These are phyloP conservation scores for Trichoderma sp. DNA, from an alignment of 2,329 filamentous ascomycete genomes.

Conservation along the genomic window DNA sequence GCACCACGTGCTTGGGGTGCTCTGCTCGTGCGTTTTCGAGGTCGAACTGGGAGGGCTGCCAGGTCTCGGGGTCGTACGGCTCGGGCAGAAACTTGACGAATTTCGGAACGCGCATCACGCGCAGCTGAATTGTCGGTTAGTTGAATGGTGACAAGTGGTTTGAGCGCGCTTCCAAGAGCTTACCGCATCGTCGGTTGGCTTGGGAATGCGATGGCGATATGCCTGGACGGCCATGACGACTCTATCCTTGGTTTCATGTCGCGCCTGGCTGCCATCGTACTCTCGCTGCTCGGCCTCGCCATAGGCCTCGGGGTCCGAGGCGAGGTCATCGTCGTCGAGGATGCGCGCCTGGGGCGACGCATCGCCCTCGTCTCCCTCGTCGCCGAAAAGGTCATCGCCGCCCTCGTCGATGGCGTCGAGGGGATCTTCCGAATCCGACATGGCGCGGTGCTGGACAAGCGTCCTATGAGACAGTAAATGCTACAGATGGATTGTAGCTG, in stretches of 20 bases:
- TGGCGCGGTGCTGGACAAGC: slow-evolving; percentile 41
- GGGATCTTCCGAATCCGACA: slow-evolving; percentile 61
- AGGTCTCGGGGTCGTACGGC: slow-evolving; percentile 66
- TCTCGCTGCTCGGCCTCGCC: slow-evolving; percentile 47
- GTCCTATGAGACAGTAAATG: too few species aligned
- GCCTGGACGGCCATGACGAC: slow-evolving; percentile 66
- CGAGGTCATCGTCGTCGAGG: slow-evolving; percentile 63
- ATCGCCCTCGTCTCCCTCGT: slow-evolving; percentile 60
- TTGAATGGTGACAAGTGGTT: neutral
- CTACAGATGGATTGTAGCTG: too few species aligned
- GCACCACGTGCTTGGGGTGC: slow-evolving; percentile 65
- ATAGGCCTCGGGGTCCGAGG: slow-evolving; percentile 52
- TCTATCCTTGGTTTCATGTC: slow-evolving; percentile 54
- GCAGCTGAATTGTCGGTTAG: slow-evolving; percentile 52
- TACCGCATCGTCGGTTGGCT: slow-evolving; percentile 71
- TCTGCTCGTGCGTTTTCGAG: slow-evolving; percentile 56
- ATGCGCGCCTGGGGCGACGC: slow-evolving; percentile 63
- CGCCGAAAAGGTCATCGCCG: slow-evolving; percentile 65
- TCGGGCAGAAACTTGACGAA: slow-evolving; percentile 72
- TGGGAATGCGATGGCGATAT: slow-evolving; percentile 70
- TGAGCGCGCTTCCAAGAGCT: slow-evolving; percentile 34
- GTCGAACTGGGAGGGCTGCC: slow-evolving; percentile 61
- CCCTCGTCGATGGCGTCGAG: slow-evolving; percentile 57
- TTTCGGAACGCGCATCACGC: slow-evolving; percentile 69
- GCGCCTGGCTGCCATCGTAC: slow-evolving; percentile 50